Conservation (phyloP, 129 eudicot genomes). For the Helichrysum umbraculigerum region DNA sequence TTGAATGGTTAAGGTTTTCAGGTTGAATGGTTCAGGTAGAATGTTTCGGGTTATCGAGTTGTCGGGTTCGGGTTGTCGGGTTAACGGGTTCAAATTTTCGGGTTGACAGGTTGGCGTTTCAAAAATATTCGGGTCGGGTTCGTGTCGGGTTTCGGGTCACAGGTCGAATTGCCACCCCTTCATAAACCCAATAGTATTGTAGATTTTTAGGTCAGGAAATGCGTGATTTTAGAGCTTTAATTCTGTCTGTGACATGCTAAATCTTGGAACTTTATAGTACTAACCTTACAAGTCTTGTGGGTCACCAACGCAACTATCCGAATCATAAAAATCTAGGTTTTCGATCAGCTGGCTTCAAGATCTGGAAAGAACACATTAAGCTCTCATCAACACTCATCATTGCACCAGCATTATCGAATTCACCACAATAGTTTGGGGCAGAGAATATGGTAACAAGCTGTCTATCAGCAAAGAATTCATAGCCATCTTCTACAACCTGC, state of each 20-base stretch:
- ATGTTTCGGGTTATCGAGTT: no score
- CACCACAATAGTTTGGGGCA: slow-evolving; percentile 83
- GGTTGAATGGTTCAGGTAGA: no score
- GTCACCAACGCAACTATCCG: slow-evolving; percentile 22
- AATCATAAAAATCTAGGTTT: slow-evolving; percentile 53
- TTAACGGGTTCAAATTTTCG: no score
- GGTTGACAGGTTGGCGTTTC: no score
- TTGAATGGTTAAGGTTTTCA: no score
- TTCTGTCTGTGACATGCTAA: not conserved
- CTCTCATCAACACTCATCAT: slow-evolving; percentile 89
- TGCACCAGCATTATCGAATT: slow-evolving; percentile 85
- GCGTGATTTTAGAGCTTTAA: not conserved
- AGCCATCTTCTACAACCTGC: slow-evolving; percentile 89
- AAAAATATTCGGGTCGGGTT: no score
- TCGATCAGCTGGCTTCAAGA: slow-evolving; percentile 67
- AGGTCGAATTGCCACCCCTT: no score
- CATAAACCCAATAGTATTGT: not conserved
- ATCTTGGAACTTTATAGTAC: not conserved
- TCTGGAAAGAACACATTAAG: slow-evolving; percentile 79
- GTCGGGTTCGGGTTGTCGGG: no score
- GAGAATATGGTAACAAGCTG: slow-evolving; percentile 79
- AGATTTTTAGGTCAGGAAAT: not conserved
- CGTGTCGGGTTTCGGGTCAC: no score
- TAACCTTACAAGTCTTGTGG: slow-evolving; percentile 32
- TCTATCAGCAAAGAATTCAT: slow-evolving; percentile 77